Conservation (phyloP, 805 yeast species). For the Grigorovia yakushimaensis region DNA sequence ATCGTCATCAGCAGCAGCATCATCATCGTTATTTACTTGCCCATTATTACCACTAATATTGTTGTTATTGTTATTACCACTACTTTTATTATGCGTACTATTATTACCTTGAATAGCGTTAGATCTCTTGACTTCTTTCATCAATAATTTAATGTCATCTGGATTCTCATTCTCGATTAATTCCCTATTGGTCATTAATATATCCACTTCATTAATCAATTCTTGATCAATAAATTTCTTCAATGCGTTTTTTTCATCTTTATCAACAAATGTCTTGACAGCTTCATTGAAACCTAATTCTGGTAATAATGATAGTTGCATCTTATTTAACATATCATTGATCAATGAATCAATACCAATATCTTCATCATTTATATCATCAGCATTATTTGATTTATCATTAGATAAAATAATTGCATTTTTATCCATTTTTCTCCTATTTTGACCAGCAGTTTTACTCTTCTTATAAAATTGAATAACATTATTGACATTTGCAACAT, state of each 20-base stretch:
- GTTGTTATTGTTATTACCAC: background rate
- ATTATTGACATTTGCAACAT: constrained; percentile 84
- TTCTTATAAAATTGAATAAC: constrained; percentile 62
- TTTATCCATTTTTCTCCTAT: constrained; percentile 4
- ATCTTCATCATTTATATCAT: constrained; percentile 29
- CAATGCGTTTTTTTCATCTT: constrained; percentile 70
- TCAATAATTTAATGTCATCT: constrained; percentile 36
- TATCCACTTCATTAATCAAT: constrained; percentile 40
- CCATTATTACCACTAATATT: background rate
- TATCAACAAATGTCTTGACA: constrained; percentile 60
- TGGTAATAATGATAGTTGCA: constrained; percentile 59
- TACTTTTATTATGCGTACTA: background rate
- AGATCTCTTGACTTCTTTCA: constrained; percentile 34
- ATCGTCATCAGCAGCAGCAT: background rate
- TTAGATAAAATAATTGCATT: too few relatives aligned
- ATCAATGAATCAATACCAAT: constrained; percentile 55
- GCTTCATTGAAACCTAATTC: constrained; percentile 69
- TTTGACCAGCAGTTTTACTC: constrained; percentile 18
- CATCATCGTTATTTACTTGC: too few relatives aligned
- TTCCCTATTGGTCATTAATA: constrained; percentile 37
- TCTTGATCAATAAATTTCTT: constrained; percentile 53
- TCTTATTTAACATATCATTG: constrained; percentile 48
- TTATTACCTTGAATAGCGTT: constrained; percentile 7
- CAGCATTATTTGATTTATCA: constrained; percentile 5
- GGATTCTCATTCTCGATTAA: constrained; percentile 30